Base-by-base conservation (phyloP, 208 protist species). In the Leishmania gerbilli region DNA sequence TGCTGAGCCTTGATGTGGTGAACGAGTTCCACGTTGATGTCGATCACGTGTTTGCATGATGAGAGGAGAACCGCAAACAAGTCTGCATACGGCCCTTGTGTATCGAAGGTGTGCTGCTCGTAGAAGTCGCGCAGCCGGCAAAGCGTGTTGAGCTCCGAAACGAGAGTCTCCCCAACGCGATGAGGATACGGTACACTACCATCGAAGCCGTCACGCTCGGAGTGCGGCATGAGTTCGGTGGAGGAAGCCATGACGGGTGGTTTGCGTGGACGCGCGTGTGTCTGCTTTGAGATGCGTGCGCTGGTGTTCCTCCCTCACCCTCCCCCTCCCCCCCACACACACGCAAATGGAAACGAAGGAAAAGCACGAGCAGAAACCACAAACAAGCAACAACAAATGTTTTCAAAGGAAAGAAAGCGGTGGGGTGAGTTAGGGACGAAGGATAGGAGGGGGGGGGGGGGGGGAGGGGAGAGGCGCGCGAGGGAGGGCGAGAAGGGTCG, bases 31-130 rank as follows among this genome's bases (percentile, higher is more conserved):
- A 55, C 55, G 74, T 79, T 85, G 68, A 88, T 71, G 71, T 93
- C 89, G 31, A 96, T 87, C 13, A 96, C 67, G 60, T 94, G 89
- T 31, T 89, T 90, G 60, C 84, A 89, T 3, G 89, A 91, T 31
- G 89, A 90, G 47, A 96, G 85, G 5, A 96, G 76, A 17, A 94
- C 89, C 21, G 84, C 86, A 71, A 96, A 93, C 11, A 96, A 74
- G 62, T 96, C 92, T 8, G 86, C 89, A 77, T 94, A 92, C 6
- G 89, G 89, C 27, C 92, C 92, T 58, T 86, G 82, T 5, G 91
- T 93, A 79, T 96, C 92, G 88, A 96, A 96, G 58, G 76, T 86
- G 81, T 94, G 89, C 6, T 85, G 77, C 60, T 91, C 84, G 60
- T 84, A 90, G 60, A 88, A 95, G 45, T 62, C 45, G 21, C 90